Evolutionary conservation across 306 rosid species (phyloP), one percentile per base, ranked within the genome.

Genomic region (Medicago lupulina): DNA sequence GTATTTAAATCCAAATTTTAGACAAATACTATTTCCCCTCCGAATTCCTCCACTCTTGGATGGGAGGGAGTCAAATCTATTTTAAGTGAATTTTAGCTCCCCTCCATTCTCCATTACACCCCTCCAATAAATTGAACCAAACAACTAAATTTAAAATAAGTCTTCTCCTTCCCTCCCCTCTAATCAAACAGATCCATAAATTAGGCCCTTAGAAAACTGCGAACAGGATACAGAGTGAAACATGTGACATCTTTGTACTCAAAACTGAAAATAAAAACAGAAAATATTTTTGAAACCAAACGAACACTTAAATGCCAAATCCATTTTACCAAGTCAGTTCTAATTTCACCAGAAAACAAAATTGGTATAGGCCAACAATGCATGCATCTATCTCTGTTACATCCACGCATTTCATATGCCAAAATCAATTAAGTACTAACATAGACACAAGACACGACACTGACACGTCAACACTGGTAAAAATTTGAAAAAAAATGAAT

Each of bases 331-430:
- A 2, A 51, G 12, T 16, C 12, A 3, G 43, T 16, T 63, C 58
- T 23, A 39, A 63, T 19, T 34, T 18, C 63, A 57, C 14, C 54
- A 28, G 15, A 59, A 80, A 50, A 18, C 16, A 15, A 15, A 4
- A 8, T 13, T 55, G 75, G 36, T 10, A 73, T 44, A 71, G 50
- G 14, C 12, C 38, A 34, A 34, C 31, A 46, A 72, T 46, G 49
- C 49, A 19, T 38, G 25, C 39, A 69, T 54, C 5, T 8, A n/a
- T n/a, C n/a, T n/a, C n/a, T n/a, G n/a, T n/a, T n/a, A n/a, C n/a
- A n/a, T n/a, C n/a, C n/a, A n/a, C n/a, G n/a, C n/a, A n/a, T n/a
- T n/a, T n/a, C n/a, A n/a, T 14, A 31, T 18, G 36, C 71, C 63
- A 46, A 49, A 40, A 77, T 7, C 49, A 11, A 43, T 43, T 15